These are phyloP conservation scores for Schizopora paradoxa DNA, from an alignment of 1,284 basidiomycete genomes.

Conservation along the genomic window DNA sequence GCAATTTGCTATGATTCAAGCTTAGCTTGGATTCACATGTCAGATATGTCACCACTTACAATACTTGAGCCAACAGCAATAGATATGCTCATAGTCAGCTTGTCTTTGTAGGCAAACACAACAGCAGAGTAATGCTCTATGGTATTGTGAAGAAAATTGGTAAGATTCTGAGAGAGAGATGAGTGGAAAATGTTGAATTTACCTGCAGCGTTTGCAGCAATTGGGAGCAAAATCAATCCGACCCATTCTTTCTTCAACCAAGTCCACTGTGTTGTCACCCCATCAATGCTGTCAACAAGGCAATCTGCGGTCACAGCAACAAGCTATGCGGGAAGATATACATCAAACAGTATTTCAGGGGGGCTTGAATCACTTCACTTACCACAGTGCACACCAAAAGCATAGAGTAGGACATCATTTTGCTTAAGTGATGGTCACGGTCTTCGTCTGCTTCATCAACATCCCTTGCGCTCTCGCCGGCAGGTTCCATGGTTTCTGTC, in stretches of 20 bases:
- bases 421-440: conserved; percentile 51
- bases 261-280: conserved; percentile 39
- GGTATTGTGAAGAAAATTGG: conserved; percentile 6
- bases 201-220: conserved; percentile 83
- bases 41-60: conserved; percentile 39
- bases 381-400: conserved; percentile 62
- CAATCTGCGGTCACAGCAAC: conserved; percentile 84
- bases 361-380: conserved; percentile 24
- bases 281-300: conserved; percentile 76
- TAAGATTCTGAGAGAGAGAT: conserved; percentile 8
- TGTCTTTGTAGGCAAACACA: conserved; percentile 81
- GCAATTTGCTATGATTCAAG: conserved; percentile 67
- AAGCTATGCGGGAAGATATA: conserved; percentile 35
- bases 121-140: conserved; percentile 84
- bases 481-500: neutral
- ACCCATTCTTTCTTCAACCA: conserved; percentile 72
- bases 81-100: conserved; percentile 67
- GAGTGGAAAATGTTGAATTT: conserved; percentile 21
- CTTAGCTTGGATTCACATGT: conserved; percentile 3
- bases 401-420: conserved; percentile 47
- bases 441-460: conserved; percentile 39
- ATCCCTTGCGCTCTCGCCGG: conserved; percentile 17
- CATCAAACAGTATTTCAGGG: neutral
- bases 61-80: conserved; percentile 91
- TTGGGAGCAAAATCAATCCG: conserved; percentile 82